These are phyloP conservation scores for Noccaea caerulescens DNA, from an alignment of 345 rosid genomes.

Conservation along the genomic window DNA sequence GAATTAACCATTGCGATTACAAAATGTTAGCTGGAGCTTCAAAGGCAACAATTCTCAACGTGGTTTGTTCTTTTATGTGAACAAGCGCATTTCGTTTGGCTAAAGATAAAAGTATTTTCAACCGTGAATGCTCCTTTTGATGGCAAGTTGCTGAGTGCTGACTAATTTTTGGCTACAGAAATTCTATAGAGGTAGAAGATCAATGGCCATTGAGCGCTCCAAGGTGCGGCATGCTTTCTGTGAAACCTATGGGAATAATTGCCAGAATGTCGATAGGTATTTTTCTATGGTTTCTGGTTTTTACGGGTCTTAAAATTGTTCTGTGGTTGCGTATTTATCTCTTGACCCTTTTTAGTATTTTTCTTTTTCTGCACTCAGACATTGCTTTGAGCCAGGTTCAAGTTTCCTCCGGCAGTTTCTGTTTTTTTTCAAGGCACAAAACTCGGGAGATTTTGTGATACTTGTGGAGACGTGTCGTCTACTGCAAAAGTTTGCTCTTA, in stretches of 20 bases:
- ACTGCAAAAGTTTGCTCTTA: conserved; percentile 57
- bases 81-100: conserved; percentile 12
- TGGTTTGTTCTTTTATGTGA: conserved; percentile 8
- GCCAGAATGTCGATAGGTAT: conserved; percentile 83
- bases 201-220: conserved; percentile 62
- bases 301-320: not conserved
- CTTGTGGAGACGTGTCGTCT: conserved; percentile 73
- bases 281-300: not conserved
- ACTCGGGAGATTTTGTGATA: conserved; percentile 57
- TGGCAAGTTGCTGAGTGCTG: conserved; percentile 50
- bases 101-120: not conserved
- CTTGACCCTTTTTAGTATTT: not conserved
- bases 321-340: conserved; percentile 5
- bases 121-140: conserved; percentile 12
- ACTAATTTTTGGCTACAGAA: conserved; percentile 67
- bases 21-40: conserved; percentile 26
- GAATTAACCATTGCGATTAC: conserved; percentile 5
- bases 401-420: conserved; percentile 74
- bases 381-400: conserved; percentile 86
- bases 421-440: conserved; percentile 71
- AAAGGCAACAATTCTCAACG: conserved; percentile 5
- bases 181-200: conserved; percentile 94
- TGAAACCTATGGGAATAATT: conserved; percentile 59
- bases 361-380: conserved; percentile 53
- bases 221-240: conserved; percentile 70